These are phyloP conservation scores for Ceratocystis harringtonii DNA, from an alignment of 2,329 filamentous ascomycete species.

Conservation along the genomic window DNA sequence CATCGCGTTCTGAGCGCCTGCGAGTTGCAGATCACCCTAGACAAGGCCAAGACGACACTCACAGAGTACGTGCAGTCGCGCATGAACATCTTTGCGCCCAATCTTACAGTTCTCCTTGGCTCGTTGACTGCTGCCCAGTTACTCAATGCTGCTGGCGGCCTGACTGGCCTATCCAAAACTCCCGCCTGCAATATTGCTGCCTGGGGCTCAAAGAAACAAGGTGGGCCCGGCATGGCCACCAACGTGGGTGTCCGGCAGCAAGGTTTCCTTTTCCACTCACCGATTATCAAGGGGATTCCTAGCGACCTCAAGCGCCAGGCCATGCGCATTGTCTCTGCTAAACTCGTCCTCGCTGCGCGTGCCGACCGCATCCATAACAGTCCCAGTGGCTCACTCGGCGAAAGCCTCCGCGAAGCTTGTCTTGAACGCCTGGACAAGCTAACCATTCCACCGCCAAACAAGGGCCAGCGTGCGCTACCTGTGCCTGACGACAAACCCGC, in stretches of 20 bases:
- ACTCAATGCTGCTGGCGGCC: constrained; percentile 83
- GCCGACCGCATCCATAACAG: constrained; percentile 75
- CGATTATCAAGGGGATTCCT: constrained; percentile 72
- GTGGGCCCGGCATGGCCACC: constrained; percentile 65
- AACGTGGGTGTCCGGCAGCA: constrained; percentile 85
- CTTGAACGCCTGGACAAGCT: constrained; percentile 81
- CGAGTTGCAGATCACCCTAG: constrained; percentile 74
- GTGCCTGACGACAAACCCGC: constrained; percentile 91
- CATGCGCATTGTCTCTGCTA: constrained; percentile 86
- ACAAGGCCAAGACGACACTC: constrained; percentile 71
- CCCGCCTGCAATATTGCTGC: constrained; percentile 86
- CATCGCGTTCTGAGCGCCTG: constrained; percentile 62
- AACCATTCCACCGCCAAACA: constrained; percentile 79
- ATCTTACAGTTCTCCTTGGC: constrained; percentile 78
- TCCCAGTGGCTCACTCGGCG: constrained; percentile 67
- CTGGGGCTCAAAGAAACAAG: constrained; percentile 76
- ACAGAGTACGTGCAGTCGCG: constrained; percentile 93
- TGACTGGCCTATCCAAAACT: constrained; percentile 78
- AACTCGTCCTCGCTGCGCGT: constrained; percentile 83
- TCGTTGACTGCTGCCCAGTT: constrained; percentile 88
- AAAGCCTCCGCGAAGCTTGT: constrained; percentile 68
- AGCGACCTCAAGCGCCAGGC: constrained; percentile 82
- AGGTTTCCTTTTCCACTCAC: constrained; percentile 84
- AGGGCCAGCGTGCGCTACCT: constrained; percentile 71
- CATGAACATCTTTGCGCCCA: constrained; percentile 92